A percentile compares a stretch with the other conserved stretches of the same genome.
These are phyloP conservation scores for Rhodotorula paludigena DNA, from an alignment of 768 basidiomycete species.

Conservation along the genomic window DNA sequence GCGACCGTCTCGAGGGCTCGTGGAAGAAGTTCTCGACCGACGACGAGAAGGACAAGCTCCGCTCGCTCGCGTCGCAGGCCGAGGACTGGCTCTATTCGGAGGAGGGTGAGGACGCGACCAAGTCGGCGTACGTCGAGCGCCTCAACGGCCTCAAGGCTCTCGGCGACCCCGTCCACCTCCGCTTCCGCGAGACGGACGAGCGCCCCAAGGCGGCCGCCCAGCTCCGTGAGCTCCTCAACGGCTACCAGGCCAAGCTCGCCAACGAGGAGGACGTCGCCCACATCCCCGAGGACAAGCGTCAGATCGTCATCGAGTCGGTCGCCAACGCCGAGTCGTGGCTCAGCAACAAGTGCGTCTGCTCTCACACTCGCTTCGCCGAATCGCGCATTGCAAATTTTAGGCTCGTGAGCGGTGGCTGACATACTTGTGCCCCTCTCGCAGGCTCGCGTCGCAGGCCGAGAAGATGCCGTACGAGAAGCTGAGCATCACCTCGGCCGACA, in stretches of 20 bases:
- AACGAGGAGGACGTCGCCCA: constrained; percentile 73
- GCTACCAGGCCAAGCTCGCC: constrained; percentile 73
- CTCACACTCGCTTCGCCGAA: neutral
- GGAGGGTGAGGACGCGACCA: constrained; percentile 83
- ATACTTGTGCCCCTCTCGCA: constrained; percentile 33
- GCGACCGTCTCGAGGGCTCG: constrained; percentile 64
- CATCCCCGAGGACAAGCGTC: constrained; percentile 79
- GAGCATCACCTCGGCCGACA: constrained; percentile 71
- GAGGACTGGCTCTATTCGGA: constrained; percentile 98
- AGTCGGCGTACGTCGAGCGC: constrained; percentile 83
- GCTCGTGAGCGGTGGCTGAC: neutral
- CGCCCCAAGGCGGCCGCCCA: constrained; percentile 65
- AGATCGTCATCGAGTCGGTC: constrained; percentile 78
- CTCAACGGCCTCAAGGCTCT: constrained; percentile 77
- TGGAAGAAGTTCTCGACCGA: constrained; percentile 70
- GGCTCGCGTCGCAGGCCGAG: constrained; percentile 79
- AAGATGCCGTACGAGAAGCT: constrained; percentile 82
- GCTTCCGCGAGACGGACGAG: constrained; percentile 76
- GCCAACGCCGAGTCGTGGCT: constrained; percentile 92
- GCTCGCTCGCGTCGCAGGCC: constrained; percentile 64
- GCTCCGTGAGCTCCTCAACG: constrained; percentile 83
- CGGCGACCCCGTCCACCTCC: constrained; percentile 78
- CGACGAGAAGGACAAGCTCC: constrained; percentile 71
- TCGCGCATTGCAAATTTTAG: too few relatives aligned
- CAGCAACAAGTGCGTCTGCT: constrained; percentile 57